phyloP scores from a whole-genome alignment of 352 stramenopile species.

The Elongisporangium senticosum region DNA sequence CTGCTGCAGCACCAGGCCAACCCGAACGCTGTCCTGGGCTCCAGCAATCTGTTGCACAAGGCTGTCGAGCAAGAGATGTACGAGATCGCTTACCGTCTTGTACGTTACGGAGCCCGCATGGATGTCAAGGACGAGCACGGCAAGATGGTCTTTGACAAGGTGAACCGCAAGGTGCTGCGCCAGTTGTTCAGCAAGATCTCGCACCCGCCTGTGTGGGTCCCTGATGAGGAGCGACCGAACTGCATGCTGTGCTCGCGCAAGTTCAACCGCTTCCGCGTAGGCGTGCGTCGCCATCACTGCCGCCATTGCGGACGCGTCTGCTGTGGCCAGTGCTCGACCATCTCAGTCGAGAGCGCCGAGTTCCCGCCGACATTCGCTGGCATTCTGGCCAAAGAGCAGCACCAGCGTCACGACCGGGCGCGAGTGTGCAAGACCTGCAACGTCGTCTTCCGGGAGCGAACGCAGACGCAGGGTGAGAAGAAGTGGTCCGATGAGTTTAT shows the following conservation, averaged over 20 bases:
- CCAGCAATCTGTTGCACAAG: slow-evolving; percentile 68
- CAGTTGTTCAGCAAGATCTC: slow-evolving; percentile 74
- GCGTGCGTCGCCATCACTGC: slow-evolving; percentile 78
- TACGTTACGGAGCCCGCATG: slow-evolving; percentile 71
- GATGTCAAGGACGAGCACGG: slow-evolving; percentile 70
- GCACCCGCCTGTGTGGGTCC: slow-evolving; percentile 77
- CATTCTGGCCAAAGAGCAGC: slow-evolving; percentile 28
- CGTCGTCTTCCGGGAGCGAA: slow-evolving; percentile 67
- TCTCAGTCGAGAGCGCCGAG: slow-evolving; percentile 62
- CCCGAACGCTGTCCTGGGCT: slow-evolving; percentile 56
- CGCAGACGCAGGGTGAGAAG: slow-evolving; percentile 35
- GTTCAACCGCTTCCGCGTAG: slow-evolving; percentile 58
- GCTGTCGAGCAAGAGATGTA: slow-evolving; percentile 61
- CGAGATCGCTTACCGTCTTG: slow-evolving; percentile 73
- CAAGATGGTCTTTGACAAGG: slow-evolving; percentile 83
- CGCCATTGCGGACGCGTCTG: slow-evolving; percentile 79
- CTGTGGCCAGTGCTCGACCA: slow-evolving; percentile 71
- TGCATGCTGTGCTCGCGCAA: slow-evolving; percentile 81
- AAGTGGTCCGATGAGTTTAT: slow-evolving; percentile 60
- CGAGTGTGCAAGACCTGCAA: slow-evolving; percentile 68
- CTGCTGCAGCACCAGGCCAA: slow-evolving; percentile 71
- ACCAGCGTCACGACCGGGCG: slow-evolving; percentile 23
- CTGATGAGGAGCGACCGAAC: slow-evolving; percentile 54
- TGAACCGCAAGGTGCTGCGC: slow-evolving; percentile 63
- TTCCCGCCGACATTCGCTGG: slow-evolving; percentile 62